Conservation (phyloP, 2,329 filamentous ascomycete genomes). For the Hypoxylon sp. region DNA sequence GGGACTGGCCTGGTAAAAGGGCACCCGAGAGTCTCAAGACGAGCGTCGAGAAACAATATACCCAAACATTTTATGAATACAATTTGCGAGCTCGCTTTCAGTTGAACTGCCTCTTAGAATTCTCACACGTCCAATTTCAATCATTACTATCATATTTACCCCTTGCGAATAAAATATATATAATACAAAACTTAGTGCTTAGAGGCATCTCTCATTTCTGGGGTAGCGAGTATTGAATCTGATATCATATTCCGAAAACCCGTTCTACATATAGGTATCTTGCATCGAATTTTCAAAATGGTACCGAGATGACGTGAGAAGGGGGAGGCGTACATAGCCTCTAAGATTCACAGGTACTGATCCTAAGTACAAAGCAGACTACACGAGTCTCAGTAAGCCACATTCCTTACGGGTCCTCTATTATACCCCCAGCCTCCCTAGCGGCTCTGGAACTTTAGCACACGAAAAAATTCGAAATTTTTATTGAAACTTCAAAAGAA, state of each 20-base stretch:
- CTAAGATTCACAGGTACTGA: conserved; percentile 2
- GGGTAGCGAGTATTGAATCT: background rate
- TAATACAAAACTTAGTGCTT: conserved; percentile 3
- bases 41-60: conserved; percentile 17
- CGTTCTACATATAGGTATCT: conserved; percentile 1
- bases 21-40: conserved; percentile 3
- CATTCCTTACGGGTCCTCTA: background rate
- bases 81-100: background rate
- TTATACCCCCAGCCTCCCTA: background rate
- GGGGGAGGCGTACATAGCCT: background rate
- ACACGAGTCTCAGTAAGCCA: conserved; percentile 7
- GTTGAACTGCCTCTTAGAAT: background rate
- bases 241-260: conserved; percentile 10
- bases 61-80: conserved; percentile 4
- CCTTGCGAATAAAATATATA: conserved; percentile 8
- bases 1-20: conserved; percentile 7
- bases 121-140: background rate
- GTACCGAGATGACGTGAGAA: conserved; percentile 22
- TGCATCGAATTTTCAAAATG: conserved; percentile 4
- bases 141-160: background rate
- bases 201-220: background rate
- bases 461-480: background rate
- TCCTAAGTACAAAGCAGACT: background rate
- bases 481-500: conserved; percentile 4
- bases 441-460: conserved; percentile 12